Percentiles rank a stretch among this genome's conserved stretches.
Conservation (phyloP, 83 land plant species). For the Isoetes engelmannii region DNA sequence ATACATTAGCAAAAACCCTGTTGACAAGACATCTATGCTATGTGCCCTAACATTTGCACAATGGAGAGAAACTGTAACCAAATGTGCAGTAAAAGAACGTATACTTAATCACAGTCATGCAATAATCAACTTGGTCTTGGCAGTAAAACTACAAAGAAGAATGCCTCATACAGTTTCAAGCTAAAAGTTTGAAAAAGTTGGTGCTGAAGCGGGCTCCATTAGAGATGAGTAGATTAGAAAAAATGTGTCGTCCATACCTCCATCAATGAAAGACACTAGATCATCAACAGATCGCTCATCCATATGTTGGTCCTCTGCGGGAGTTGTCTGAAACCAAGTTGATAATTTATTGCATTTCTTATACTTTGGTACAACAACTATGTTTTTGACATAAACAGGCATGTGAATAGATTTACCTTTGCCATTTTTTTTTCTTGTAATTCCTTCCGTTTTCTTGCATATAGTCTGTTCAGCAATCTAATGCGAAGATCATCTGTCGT, state of each 20-base stretch:
- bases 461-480: conserved; percentile 72
- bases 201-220: no score
- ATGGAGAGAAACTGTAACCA: no score
- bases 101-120: background rate
- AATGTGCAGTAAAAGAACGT: no score
- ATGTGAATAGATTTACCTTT: conserved; percentile 42
- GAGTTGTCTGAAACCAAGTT: conserved; percentile 36
- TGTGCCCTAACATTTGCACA: no score
- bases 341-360: background rate
- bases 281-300: conserved; percentile 78
- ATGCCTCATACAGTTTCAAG: background rate
- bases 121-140: background rate
- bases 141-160: background rate
- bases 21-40: no score
- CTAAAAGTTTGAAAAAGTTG: no score
- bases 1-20: no score
- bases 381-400: background rate
- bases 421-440: conserved; percentile 70
- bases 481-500: conserved; percentile 89
- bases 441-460: conserved; percentile 91
- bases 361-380: background rate
- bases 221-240: background rate
- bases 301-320: conserved; percentile 39
- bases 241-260: conserved; percentile 38
- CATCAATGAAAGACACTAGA: conserved; percentile 60